A percentile compares a stretch with the other conserved stretches of the same genome.
These are phyloP conservation scores for Sistotremastrum niveocremeum DNA, from an alignment of 768 basidiomycete genomes.

Conservation along the genomic window DNA sequence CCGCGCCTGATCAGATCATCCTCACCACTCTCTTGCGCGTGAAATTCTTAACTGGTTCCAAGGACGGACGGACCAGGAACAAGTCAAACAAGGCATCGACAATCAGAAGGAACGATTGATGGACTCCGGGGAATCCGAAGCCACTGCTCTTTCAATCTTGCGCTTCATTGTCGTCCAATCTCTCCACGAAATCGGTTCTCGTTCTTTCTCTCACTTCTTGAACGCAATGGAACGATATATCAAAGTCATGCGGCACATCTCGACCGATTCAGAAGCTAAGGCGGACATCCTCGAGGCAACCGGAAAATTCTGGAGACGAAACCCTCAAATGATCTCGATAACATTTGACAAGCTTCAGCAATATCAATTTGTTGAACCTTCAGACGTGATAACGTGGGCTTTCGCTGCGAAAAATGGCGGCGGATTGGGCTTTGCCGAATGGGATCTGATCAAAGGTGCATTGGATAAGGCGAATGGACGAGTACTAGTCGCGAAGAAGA, in stretches of 20 bases:
- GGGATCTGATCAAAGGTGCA: conserved; percentile 73
- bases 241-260: conserved; percentile 52
- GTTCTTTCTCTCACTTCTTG: conserved; percentile 95
- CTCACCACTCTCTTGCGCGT: conserved; percentile 70
- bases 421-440: conserved; percentile 43
- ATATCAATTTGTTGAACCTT: conserved; percentile 92
- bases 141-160: conserved; percentile 52
- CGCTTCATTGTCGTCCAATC: conserved; percentile 80
- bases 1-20: conserved; percentile 36
- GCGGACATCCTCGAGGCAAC: conserved; percentile 59
- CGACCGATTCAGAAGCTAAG: conserved; percentile 43
- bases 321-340: conserved; percentile 77
- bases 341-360: conserved; percentile 98
- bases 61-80: conserved; percentile 66
- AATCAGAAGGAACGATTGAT: conserved; percentile 52
- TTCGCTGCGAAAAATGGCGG: conserved; percentile 35
- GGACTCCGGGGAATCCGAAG: conserved; percentile 40
- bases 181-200: conserved; percentile 79
- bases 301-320: conserved; percentile 70
- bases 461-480: conserved; percentile 87
- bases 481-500: conserved; percentile 62
- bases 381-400: conserved; percentile 79
- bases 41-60: conserved; percentile 69
- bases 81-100: conserved; percentile 65
- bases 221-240: conserved; percentile 96